phyloP scores from a whole-genome alignment of 208 protist species.

The Leptomonas pyrrhocoris region DNA sequence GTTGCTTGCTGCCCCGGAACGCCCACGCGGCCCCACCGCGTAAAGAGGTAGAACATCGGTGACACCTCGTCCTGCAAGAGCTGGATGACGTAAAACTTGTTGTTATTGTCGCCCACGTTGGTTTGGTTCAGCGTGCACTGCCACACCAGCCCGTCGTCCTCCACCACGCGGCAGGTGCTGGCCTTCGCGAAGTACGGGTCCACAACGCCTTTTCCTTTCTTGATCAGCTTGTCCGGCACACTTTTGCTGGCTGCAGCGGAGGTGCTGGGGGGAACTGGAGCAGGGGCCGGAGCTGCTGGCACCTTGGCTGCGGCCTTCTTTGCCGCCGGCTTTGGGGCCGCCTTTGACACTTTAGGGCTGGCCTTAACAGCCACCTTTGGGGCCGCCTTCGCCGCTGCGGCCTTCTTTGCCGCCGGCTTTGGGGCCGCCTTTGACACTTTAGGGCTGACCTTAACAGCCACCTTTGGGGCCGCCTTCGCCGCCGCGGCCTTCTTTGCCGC shows the following conservation, averaged over 20 bases:
- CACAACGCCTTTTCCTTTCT: constrained; percentile 81
- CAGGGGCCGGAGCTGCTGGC: not conserved
- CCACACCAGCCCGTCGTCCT: constrained; percentile 52
- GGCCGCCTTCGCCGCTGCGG: not conserved
- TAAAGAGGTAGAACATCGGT: constrained; percentile 60
- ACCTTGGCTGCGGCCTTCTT: constrained; percentile 28
- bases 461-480: constrained; percentile 18
- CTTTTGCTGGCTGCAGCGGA: constrained; percentile 31
- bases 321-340: constrained; percentile 1
- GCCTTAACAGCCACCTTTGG: constrained; percentile 23
- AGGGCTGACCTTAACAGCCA: constrained; percentile 21
- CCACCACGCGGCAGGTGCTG: constrained; percentile 59
- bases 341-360: constrained; percentile 15
- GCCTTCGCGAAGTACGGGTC: constrained; percentile 57
- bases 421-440: constrained; percentile 27
- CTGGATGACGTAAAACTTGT: constrained; percentile 91
- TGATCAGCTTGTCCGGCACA: constrained; percentile 33
- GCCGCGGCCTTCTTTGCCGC: not conserved
- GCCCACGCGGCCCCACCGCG: constrained; percentile 83
- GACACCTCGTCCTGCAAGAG: constrained; percentile 63
- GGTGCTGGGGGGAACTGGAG: not conserved
- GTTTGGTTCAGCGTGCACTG: constrained; percentile 89
- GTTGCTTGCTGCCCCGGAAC: constrained; percentile 56
- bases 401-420: constrained; percentile 26
- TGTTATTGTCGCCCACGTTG: constrained; percentile 79